Conservation (phyloP, 208 protist genomes). For the Acanthamoeba culbertsoni region DNA sequence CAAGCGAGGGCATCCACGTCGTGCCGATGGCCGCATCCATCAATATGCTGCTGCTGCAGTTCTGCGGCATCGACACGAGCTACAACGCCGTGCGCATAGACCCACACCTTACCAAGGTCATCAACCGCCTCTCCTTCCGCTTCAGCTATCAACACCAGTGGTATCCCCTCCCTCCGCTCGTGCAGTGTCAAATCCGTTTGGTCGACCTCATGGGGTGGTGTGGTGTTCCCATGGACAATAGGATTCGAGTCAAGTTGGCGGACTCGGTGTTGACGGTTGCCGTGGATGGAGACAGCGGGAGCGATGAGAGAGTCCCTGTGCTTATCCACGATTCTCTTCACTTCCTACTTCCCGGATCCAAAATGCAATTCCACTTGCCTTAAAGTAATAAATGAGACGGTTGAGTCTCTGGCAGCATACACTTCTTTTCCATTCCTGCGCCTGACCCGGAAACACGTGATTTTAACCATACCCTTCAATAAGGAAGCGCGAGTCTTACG, state of each 20-base stretch:
- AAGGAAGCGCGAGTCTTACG: too few species aligned
- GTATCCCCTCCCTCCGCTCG: background rate
- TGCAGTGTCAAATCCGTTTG: background rate
- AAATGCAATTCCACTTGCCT: slow-evolving; percentile 30
- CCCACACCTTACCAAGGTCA: slow-evolving; percentile 12
- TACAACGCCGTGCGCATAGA: slow-evolving; percentile 32
- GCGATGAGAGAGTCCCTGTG: slow-evolving; percentile 10
- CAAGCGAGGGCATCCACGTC: slow-evolving; percentile 66
- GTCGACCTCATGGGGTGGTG: background rate
- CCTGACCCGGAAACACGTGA: too few species aligned
- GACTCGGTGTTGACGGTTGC: background rate
- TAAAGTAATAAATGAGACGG: too few species aligned
- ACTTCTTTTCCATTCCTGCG: too few species aligned
- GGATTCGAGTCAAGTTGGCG: background rate
- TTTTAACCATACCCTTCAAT: too few species aligned
- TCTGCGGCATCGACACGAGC: slow-evolving; percentile 63
- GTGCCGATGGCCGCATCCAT: slow-evolving; percentile 66
- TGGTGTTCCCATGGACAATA: background rate
- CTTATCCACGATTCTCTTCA: background rate
- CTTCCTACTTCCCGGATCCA: slow-evolving; percentile 39
- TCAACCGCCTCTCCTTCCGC: background rate
- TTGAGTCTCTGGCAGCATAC: too few species aligned
- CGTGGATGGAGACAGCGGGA: background rate
- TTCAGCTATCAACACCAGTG: slow-evolving; percentile 42
- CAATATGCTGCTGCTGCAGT: slow-evolving; percentile 60